These are phyloP conservation scores for Phytophthora sp. DNA, from an alignment of 352 stramenopile genomes.

Conservation along the genomic window DNA sequence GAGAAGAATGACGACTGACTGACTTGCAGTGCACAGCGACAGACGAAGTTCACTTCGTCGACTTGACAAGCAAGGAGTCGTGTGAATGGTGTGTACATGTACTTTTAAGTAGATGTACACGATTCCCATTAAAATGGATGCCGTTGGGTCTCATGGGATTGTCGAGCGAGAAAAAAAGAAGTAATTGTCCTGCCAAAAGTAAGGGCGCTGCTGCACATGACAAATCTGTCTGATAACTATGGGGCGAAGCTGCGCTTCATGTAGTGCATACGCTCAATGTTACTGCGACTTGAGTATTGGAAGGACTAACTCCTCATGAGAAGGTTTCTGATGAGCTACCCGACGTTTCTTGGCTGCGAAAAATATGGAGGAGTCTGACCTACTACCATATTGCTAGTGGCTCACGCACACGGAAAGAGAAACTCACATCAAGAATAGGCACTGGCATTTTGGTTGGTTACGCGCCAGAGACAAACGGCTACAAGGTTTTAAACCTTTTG, in stretches of 20 bases:
- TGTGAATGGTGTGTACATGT: too few species aligned
- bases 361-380: background rate
- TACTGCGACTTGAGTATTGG: background rate
- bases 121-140: too few species aligned
- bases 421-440: background rate
- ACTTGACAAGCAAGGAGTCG: conserved; percentile 35
- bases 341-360: background rate
- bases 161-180: conserved; percentile 10
- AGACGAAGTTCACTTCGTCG: conserved; percentile 28
- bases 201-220: background rate
- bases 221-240: conserved; percentile 3
- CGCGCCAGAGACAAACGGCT: background rate
- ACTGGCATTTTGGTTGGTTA: background rate
- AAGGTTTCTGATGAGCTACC: background rate
- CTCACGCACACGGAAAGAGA: background rate
- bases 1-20: conserved; percentile 31
- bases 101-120: too few species aligned
- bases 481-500: background rate
- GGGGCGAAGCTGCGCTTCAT: conserved; percentile 1
- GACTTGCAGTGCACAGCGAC: conserved; percentile 23
- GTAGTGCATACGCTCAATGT: conserved; percentile 1
- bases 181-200: conserved; percentile 3
- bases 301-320: background rate
- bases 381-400: conserved; percentile 1
- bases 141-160: too few species aligned